A percentile compares a stretch with the other conserved stretches of the same genome.
Conservation (phyloP, 768 basidiomycete genomes). For the Strobilomyces confusus region DNA sequence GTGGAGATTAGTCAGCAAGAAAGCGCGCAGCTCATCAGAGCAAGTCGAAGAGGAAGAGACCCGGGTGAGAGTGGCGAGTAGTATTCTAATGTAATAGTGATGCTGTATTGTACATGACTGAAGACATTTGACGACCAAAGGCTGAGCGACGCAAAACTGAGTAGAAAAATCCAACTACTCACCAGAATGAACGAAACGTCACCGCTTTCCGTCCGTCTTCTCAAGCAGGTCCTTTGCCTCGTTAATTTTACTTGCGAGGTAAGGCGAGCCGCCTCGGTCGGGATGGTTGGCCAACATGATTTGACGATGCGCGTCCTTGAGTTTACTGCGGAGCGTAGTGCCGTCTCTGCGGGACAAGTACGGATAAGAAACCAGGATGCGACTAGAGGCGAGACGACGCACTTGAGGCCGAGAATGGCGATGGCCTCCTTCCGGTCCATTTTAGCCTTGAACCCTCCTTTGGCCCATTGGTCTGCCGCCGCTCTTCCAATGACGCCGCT, state of each 20-base stretch:
- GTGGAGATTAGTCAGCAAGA: constrained; percentile 17
- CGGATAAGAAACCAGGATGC: background rate
- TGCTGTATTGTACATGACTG: constrained; percentile 20
- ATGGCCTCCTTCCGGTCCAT: constrained; percentile 97
- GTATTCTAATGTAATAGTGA: constrained; percentile 11
- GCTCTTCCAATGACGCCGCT: constrained; percentile 56
- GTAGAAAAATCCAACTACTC: background rate
- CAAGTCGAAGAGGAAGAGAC: background rate
- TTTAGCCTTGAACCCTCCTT: constrained; percentile 91
- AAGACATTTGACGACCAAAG: background rate
- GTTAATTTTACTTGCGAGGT: constrained; percentile 97
- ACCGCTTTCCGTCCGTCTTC: constrained; percentile 58
- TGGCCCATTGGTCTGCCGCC: constrained; percentile 78
- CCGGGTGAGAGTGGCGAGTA: constrained; percentile 11
- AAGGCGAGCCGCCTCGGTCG: constrained; percentile 97
- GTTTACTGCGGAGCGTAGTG: constrained; percentile 61
- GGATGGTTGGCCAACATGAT: constrained; percentile 99
- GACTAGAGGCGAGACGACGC: constrained; percentile 31
- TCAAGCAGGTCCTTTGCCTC: constrained; percentile 94
- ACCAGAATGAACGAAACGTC: constrained; percentile 5
- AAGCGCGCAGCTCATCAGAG: background rate
- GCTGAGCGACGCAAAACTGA: constrained; percentile 1
- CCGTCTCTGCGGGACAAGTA: constrained; percentile 58
- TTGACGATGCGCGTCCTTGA: constrained; percentile 94
- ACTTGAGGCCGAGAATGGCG: constrained; percentile 90